A percentile compares a stretch with the other conserved stretches of the same genome.
Evolutionary conservation across 805 yeast genomes (phyloP).

Genomic region (Cephaloascus fragrans): DNA sequence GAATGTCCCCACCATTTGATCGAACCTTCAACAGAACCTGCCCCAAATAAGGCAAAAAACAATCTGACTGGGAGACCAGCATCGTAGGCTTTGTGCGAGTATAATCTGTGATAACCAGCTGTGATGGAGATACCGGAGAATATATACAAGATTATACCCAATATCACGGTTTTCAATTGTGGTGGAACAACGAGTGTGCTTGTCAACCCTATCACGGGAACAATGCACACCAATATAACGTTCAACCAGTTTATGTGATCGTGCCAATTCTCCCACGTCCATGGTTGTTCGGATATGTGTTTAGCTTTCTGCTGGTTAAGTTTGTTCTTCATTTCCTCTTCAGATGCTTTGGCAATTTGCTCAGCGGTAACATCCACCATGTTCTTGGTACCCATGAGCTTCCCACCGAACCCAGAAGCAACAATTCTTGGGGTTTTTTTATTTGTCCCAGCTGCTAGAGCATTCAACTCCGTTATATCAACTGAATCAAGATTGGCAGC

Average conservation of each 20-base stretch:
- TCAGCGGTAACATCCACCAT: slow-evolving; percentile 62
- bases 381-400: slow-evolving; percentile 72
- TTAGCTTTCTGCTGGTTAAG: slow-evolving; percentile 22
- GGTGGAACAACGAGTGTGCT: slow-evolving; percentile 39
- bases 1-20: slow-evolving; percentile 87
- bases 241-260: slow-evolving; percentile 75
- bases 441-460: slow-evolving; percentile 76
- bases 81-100: slow-evolving; percentile 66
- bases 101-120: slow-evolving; percentile 76
- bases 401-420: slow-evolving; percentile 69
- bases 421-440: slow-evolving; percentile 62
- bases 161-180: slow-evolving; percentile 38
- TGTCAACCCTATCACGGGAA: slow-evolving; percentile 48
- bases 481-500: background rate
- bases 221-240: slow-evolving; percentile 47
- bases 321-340: slow-evolving; percentile 32
- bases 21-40: slow-evolving; percentile 77
- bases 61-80: slow-evolving; percentile 37
- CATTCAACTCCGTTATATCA: slow-evolving; percentile 63
- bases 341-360: slow-evolving; percentile 42
- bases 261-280: slow-evolving; percentile 67
- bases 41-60: slow-evolving; percentile 69
- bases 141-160: slow-evolving; percentile 43
- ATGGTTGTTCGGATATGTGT: slow-evolving; percentile 72
- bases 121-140: slow-evolving; percentile 70